These are phyloP conservation scores for Ganoderma lingzhi DNA, from an alignment of 1,284 basidiomycete species.

Conservation along the genomic window DNA sequence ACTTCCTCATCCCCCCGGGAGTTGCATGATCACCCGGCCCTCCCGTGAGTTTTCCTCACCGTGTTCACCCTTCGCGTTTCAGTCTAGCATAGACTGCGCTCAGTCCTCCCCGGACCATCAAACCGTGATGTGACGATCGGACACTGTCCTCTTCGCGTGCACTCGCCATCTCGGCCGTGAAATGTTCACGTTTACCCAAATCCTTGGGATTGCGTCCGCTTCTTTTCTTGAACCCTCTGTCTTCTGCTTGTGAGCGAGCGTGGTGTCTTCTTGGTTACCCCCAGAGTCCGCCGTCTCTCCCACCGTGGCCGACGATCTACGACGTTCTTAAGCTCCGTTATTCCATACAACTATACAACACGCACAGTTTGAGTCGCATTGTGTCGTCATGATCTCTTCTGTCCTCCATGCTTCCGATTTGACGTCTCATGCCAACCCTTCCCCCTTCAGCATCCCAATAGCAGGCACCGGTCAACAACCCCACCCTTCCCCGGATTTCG, in stretches of 20 bases:
- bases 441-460: constrained; percentile 52
- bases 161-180: constrained; percentile 26
- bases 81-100: not conserved
- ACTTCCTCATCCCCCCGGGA: constrained; percentile 17
- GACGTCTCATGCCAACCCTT: constrained; percentile 37
- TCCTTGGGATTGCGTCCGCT: not conserved
- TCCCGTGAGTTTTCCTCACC: constrained; percentile 47
- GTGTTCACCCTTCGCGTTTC: not conserved
- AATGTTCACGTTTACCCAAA: constrained; percentile 24
- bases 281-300: constrained; percentile 1
- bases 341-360: constrained; percentile 7
- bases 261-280: constrained; percentile 25
- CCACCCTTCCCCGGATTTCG: constrained; percentile 44
- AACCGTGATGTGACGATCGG: constrained; percentile 35
- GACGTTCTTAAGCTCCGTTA: constrained; percentile 11
- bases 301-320: constrained; percentile 11
- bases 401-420: constrained; percentile 8
- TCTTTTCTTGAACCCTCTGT: constrained; percentile 4
- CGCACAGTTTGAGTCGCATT: constrained; percentile 17
- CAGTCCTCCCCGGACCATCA: not conserved
- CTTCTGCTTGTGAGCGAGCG: constrained; percentile 3
- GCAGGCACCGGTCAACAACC: constrained; percentile 47
- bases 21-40: constrained; percentile 47
- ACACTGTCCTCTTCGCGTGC: constrained; percentile 29
- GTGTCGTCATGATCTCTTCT: constrained; percentile 25